A percentile compares a stretch with the other conserved stretches of the same genome.
phyloP scores from a whole-genome alignment of 2,329 filamentous ascomycete species.

The Myrmaecium sp. region DNA sequence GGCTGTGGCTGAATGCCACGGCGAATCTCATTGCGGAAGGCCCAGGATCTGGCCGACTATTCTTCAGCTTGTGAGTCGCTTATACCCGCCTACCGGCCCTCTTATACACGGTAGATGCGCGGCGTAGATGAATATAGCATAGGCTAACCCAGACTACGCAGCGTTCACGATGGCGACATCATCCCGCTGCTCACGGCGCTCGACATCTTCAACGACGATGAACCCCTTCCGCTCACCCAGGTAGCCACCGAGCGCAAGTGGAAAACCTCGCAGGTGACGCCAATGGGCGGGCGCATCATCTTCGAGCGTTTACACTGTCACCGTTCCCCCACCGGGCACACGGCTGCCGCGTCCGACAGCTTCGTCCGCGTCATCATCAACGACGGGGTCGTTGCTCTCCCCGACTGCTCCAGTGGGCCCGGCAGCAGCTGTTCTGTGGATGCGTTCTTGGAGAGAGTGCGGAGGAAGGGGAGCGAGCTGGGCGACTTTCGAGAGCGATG shows the following conservation, averaged over 20 bases:
- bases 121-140: too few relatives aligned
- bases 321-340: conserved; percentile 5
- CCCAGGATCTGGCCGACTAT: conserved; percentile 28
- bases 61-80: conserved; percentile 38
- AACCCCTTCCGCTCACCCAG: conserved; percentile 30
- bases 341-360: conserved; percentile 7
- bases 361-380: conserved; percentile 40
- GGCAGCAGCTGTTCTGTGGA: conserved; percentile 30
- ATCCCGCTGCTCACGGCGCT: conserved; percentile 37
- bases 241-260: conserved; percentile 29
- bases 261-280: conserved; percentile 37
- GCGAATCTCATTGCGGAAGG: conserved; percentile 30
- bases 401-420: conserved; percentile 30
- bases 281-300: conserved; percentile 40
- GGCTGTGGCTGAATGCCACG: conserved; percentile 42
- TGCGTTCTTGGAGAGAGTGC: conserved; percentile 26
- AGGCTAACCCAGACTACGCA: conserved; percentile 7
- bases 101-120: too few relatives aligned
- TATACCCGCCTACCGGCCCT: too few relatives aligned
- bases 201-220: conserved; percentile 27
- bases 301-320: conserved; percentile 35
- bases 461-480: conserved; percentile 22
- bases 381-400: conserved; percentile 35
- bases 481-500: conserved; percentile 33
- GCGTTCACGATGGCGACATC: conserved; percentile 42